Percentiles rank a stretch among this genome's conserved stretches.
Evolutionary conservation across 805 yeast species (phyloP).

Genomic region (Saturnispora silvae): DNA sequence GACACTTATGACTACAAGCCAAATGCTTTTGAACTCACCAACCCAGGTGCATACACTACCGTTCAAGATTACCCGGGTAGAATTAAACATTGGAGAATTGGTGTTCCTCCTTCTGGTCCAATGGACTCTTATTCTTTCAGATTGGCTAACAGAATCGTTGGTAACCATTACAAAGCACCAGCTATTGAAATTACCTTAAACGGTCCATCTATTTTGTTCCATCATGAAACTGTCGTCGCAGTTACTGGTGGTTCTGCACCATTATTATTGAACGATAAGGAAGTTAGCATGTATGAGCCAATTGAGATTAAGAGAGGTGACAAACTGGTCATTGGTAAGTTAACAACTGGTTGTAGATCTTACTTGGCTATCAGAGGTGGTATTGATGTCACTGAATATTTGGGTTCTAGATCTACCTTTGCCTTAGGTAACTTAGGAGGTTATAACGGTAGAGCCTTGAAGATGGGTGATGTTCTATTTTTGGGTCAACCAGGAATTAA

Average conservation of each 20-base stretch:
- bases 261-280: constrained; percentile 52
- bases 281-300: constrained; percentile 62
- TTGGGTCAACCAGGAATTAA: constrained; percentile 67
- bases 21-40: constrained; percentile 69
- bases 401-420: constrained; percentile 94
- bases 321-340: constrained; percentile 69
- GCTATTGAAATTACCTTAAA: constrained; percentile 81
- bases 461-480: constrained; percentile 85
- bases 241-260: constrained; percentile 71
- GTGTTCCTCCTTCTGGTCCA: constrained; percentile 98
- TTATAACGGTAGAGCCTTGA: constrained; percentile 82
- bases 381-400: constrained; percentile 84
- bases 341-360: constrained; percentile 75
- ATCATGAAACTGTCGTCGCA: constrained; percentile 65
- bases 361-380: constrained; percentile 90
- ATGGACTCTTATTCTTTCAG: constrained; percentile 92
- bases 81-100: constrained; percentile 75
- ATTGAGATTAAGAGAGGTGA: constrained; percentile 64
- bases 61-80: constrained; percentile 96
- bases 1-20: constrained; percentile 75
- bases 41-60: constrained; percentile 93
- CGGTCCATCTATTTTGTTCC: constrained; percentile 84
- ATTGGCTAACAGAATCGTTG: constrained; percentile 82
- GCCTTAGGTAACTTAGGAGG: constrained; percentile 94
- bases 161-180: constrained; percentile 73